Evolutionary conservation across 2,329 filamentous ascomycete genomes (phyloP).

Genomic region (Apiospora kogelbergensis): DNA sequence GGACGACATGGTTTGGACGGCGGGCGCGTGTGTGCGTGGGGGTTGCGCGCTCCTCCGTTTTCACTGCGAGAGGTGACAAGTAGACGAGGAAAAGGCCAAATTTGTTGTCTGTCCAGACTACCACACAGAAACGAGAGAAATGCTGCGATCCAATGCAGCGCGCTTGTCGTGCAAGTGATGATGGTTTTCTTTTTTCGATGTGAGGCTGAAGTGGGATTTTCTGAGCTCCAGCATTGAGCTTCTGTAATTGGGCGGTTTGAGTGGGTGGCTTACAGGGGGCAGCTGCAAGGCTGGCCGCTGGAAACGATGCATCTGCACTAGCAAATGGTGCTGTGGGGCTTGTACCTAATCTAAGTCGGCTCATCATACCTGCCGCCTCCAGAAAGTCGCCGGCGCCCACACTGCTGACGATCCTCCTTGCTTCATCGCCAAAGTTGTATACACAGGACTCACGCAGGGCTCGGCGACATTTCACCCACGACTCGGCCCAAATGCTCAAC

Average conservation of each 20-base stretch:
- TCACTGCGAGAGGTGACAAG: too few relatives aligned
- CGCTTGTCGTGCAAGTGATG: not conserved
- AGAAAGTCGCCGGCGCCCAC: not conserved
- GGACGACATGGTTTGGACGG: conserved; percentile 45
- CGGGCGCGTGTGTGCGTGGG: not conserved
- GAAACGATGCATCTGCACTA: not conserved
- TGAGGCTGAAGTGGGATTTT: conserved; percentile 23
- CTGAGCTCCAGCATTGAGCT: conserved; percentile 23
- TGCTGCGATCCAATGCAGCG: not conserved
- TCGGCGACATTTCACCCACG: not conserved
- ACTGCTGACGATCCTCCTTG: not conserved
- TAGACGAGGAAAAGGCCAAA: too few relatives aligned
- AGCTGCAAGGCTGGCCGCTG: not conserved
- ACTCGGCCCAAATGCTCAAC: not conserved
- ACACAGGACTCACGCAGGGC: not conserved
- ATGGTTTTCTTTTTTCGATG: conserved; percentile 4
- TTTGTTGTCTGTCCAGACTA: not conserved
- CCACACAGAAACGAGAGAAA: not conserved
- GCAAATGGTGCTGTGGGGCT: not conserved
- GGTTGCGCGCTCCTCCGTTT: too few relatives aligned
- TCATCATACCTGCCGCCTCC: not conserved
- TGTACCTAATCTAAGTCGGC: not conserved
- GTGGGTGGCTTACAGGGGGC: conserved; percentile 6
- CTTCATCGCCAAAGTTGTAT: not conserved
- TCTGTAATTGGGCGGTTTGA: conserved; percentile 14